Evolutionary conservation across 2,329 filamentous ascomycete genomes (phyloP).

Genomic region (Phoma sp.): DNA sequence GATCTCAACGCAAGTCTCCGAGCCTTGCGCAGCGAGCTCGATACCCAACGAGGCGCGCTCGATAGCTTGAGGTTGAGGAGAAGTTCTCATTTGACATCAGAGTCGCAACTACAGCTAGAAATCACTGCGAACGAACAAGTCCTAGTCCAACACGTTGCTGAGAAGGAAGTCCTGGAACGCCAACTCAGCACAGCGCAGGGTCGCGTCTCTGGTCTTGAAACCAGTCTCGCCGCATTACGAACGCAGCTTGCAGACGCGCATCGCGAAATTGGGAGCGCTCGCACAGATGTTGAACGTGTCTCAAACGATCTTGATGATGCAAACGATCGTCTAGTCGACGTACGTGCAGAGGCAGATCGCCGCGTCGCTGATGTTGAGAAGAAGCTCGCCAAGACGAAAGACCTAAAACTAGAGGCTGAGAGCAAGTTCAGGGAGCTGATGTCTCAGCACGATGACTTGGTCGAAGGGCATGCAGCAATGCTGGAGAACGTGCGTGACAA

Average conservation of each 20-base stretch:
- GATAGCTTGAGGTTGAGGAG: conserved; percentile 12
- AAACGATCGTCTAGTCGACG: conserved; percentile 34
- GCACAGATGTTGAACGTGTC: conserved; percentile 35
- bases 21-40: conserved; percentile 27
- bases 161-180: conserved; percentile 36
- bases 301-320: conserved; percentile 34
- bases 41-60: conserved; percentile 10
- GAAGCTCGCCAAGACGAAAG: conserved; percentile 38
- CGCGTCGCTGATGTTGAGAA: conserved; percentile 38
- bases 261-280: conserved; percentile 31
- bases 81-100: neutral
- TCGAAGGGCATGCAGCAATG: conserved; percentile 35
- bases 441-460: conserved; percentile 33
- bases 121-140: conserved; percentile 34
- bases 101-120: conserved; percentile 31
- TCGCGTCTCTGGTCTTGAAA: conserved; percentile 40
- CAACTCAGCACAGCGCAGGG: conserved; percentile 35
- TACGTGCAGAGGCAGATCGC: conserved; percentile 35
- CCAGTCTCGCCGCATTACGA: conserved; percentile 35
- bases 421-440: conserved; percentile 34
- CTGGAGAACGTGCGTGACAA: conserved; percentile 41
- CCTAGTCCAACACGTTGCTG: conserved; percentile 29
- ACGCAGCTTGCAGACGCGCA: conserved; percentile 43
- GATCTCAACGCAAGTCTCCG: conserved; percentile 33
- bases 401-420: conserved; percentile 35